Evolutionary conservation across 495 filamentous ascomycete species (phyloP).

Genomic region (Penicillium desertorum): DNA sequence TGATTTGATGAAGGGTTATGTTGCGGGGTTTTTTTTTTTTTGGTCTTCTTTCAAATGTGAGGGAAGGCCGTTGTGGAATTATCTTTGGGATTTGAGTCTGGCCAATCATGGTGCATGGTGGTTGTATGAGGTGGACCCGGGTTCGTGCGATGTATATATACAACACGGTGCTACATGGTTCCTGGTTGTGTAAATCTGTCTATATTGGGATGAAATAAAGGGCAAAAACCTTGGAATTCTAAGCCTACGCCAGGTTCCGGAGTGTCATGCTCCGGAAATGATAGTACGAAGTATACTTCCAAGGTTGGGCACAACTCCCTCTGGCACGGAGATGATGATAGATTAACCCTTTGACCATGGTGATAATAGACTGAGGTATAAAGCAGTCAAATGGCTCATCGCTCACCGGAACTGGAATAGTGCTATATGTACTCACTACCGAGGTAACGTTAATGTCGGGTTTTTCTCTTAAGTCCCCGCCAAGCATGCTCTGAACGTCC

Average conservation of each 20-base stretch:
- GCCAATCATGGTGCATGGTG: conserved; percentile 18
- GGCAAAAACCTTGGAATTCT: not conserved
- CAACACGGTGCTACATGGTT: conserved; percentile 5
- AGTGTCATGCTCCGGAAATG: not conserved
- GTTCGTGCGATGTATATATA: not conserved
- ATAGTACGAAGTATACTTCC: not conserved
- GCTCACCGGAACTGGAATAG: not conserved
- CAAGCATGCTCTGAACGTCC: conserved; percentile 8
- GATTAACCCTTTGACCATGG: not conserved
- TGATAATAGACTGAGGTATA: conserved; percentile 1
- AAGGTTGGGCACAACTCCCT: not conserved
- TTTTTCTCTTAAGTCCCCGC: not conserved
- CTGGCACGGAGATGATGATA: not conserved
- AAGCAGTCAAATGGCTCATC: not conserved
- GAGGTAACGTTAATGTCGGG: not conserved
- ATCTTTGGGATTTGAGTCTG: conserved; percentile 9
- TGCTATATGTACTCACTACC: not conserved
- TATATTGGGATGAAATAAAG: not conserved
- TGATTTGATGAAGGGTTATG: not conserved
- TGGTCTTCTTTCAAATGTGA: conserved; percentile 1
- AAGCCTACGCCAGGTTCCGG: not conserved
- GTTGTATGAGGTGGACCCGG: conserved; percentile 4
- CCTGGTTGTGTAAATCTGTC: conserved; percentile 1
- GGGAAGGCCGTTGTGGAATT: conserved; percentile 16
- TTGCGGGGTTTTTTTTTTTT: not conserved